These are phyloP conservation scores for Agrostemma githago DNA, from an alignment of 148 eudicot genomes.

Conservation along the genomic window DNA sequence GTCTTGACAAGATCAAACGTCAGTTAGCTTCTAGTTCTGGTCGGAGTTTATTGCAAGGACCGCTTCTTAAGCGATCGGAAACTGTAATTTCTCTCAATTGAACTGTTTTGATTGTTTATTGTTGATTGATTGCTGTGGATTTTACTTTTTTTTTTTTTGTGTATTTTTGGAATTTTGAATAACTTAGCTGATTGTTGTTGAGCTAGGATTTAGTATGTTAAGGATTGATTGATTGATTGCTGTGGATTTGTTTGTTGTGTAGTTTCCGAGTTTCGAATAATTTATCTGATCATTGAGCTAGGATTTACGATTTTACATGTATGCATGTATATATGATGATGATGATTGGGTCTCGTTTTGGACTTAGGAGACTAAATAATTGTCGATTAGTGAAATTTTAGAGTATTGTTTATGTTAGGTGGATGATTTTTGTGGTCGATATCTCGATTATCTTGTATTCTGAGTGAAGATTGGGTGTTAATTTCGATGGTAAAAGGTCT, in stretches of 20 bases:
- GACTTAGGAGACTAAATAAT: background rate
- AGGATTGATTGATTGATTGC: background rate
- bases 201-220: background rate
- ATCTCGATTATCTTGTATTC: background rate
- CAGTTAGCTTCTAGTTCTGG: slow-evolving; percentile 87
- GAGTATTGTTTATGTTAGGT: background rate
- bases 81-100: slow-evolving; percentile 42
- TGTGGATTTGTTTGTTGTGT: background rate
- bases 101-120: background rate
- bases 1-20: slow-evolving; percentile 86
- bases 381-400: background rate
- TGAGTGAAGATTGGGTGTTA: background rate
- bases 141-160: too few species aligned
- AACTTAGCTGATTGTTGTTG: background rate
- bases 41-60: slow-evolving; percentile 78
- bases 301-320: background rate
- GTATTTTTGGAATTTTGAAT: background rate
- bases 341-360: background rate
- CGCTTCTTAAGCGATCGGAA: slow-evolving; percentile 93
- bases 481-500: background rate
- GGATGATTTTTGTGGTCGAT: background rate
- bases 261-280: background rate
- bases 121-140: background rate
- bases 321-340: background rate
- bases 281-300: slow-evolving; percentile 18